Base-by-base conservation (phyloP, 495 filamentous ascomycete species). In the Aspergillus funiculosus region DNA sequence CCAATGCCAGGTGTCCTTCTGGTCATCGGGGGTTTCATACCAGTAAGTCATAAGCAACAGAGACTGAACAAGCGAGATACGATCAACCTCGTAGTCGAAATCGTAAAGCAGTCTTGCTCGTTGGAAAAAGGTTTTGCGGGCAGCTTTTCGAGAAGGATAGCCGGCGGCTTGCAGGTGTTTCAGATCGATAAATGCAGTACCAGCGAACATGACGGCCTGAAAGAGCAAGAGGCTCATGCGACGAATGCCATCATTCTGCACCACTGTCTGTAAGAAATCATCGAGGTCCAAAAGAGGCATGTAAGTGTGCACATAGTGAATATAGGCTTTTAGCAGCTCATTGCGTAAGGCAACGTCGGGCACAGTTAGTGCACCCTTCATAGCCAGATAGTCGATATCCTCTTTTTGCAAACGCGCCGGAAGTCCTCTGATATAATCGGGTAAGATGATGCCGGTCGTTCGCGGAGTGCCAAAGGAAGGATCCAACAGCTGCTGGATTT, bases 1-100 rank as follows among this genome's bases (percentile, higher is more conserved):
- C 86, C 86, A 92, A 59, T 92, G 85, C 85, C 86, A 89, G 15
- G 85, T 89, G 60, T 91, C 87, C 53, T 91, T 94, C 58, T 88
- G 85, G 62, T 91, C 87, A 53, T 91, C 85, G 1, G 87, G 86
- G 0, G 86, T 89, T 59, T 91, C 86, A 54, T 91, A 94, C 86
- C 86, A 94, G 58, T 88, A 90, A 8, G 86, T 89, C 82, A 94
- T 87, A 18, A 94, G 69, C 6, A 94, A 71, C 4, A 94, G 69
- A 8, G 84, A 80, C 60, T 94, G 88, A 3, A 94, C 85, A n/a
- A 92, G 73, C 10, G 83, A 75, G 42, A 94, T 79, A 26, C 86
- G 83, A 55, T 89, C 85, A 17, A 79, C 77, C 61, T 94, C 88
- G 56, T 87, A 87, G 56, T 94, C 88, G 50, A 89, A 87, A 55